Evolutionary conservation across 371 early-diverging fungal genomes (phyloP).

Genomic region (Phascolomyces articulosus): DNA sequence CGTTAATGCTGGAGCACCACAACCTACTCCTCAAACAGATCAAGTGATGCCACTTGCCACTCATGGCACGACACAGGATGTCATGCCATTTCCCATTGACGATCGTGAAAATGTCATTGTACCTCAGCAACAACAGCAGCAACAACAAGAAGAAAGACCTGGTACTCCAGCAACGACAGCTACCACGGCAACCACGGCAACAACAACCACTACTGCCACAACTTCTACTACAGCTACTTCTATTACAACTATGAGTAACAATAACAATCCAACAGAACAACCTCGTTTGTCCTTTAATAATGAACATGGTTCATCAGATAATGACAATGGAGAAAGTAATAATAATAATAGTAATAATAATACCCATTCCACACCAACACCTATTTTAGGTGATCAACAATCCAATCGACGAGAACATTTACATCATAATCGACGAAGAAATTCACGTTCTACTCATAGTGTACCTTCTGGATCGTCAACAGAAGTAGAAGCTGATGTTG

Average conservation of each 20-base stretch:
- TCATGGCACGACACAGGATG: conserved; percentile 18
- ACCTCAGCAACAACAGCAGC: not conserved
- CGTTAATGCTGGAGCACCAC: conserved; percentile 17
- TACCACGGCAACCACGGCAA: not conserved
- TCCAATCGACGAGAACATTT: conserved; percentile 5
- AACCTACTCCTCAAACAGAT: conserved; percentile 19
- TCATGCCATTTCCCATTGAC: conserved; percentile 23
- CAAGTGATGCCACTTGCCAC: conserved; percentile 22
- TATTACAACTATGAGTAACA: not conserved
- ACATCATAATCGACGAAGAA: conserved; percentile 18
- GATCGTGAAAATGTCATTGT: conserved; percentile 15
- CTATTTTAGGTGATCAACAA: conserved; percentile 2
- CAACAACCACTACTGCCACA: not conserved
- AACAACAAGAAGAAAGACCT: not conserved
- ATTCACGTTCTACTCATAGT: conserved; percentile 26
- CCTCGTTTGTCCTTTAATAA: not conserved
- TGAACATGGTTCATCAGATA: conserved; percentile 1
- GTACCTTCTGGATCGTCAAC: conserved; percentile 30
- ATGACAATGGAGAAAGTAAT: conserved; percentile 3
- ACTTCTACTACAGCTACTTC: not conserved
- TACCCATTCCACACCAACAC: not conserved
- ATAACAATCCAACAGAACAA: not conserved
- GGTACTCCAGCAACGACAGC: not conserved
- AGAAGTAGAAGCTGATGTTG: conserved; percentile 26
- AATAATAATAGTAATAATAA: not conserved